Conservation (phyloP, 1,139 yeast genomes). For the Candida sp. region DNA sequence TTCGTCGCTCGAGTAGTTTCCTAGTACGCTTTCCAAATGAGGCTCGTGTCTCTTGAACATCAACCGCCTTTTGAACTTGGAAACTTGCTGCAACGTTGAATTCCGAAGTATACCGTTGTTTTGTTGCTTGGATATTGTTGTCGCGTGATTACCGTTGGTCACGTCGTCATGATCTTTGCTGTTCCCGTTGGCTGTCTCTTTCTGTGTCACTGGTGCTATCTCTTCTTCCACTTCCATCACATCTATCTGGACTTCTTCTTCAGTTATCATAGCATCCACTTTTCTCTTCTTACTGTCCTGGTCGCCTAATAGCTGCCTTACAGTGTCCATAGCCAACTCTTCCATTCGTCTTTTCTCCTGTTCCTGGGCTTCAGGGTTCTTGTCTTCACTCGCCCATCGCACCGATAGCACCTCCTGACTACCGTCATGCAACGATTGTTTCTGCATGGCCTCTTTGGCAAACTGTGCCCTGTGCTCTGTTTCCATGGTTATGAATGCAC, state of each 20-base stretch:
- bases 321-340: slow-evolving; percentile 37
- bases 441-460: slow-evolving; percentile 93
- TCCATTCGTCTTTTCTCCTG: slow-evolving; percentile 49
- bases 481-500: slow-evolving; percentile 80
- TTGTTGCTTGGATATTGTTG: too few relatives aligned
- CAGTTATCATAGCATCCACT: slow-evolving; percentile 13
- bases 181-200: neutral
- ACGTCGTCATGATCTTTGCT: too few relatives aligned
- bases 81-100: slow-evolving; percentile 13
- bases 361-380: slow-evolving; percentile 69
- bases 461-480: slow-evolving; percentile 83
- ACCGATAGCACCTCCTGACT: slow-evolving; percentile 65
- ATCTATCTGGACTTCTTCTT: slow-evolving; percentile 14
- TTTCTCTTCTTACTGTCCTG: slow-evolving; percentile 10
- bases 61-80: slow-evolving; percentile 10
- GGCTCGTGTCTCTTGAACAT: slow-evolving; percentile 7
- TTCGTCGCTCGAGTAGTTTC: slow-evolving; percentile 30
- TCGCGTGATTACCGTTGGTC: too few relatives aligned
- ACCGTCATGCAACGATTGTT: slow-evolving; percentile 63
- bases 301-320: slow-evolving; percentile 27
- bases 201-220: neutral
- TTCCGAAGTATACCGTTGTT: slow-evolving; percentile 10
- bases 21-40: slow-evolving; percentile 12
- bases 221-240: slow-evolving; percentile 12
- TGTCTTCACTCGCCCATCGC: slow-evolving; percentile 93